Conservation (phyloP, 495 filamentous ascomycete species). For the Durotheca rogersii region DNA sequence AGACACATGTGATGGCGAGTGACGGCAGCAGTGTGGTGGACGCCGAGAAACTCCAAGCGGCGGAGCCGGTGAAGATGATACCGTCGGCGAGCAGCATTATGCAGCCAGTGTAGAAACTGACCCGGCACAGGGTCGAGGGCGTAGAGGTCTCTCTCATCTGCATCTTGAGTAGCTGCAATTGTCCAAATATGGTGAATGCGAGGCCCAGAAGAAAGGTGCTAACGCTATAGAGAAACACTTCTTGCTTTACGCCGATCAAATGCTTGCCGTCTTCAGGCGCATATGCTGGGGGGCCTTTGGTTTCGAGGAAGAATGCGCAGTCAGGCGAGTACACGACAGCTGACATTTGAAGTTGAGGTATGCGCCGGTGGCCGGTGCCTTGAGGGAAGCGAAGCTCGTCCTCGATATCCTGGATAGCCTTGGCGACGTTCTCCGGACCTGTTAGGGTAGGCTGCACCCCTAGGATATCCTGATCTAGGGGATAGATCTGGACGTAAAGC, state of each 20-base stretch:
- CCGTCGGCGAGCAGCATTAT: conserved; percentile 88
- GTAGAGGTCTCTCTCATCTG: conserved; percentile 93
- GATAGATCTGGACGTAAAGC: conserved; percentile 82
- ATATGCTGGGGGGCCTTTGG: conserved; percentile 75
- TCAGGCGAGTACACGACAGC: conserved; percentile 90
- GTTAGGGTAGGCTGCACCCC: conserved; percentile 29
- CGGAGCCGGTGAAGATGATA: conserved; percentile 59
- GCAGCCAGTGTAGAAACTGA: conserved; percentile 84
- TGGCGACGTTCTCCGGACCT: conserved; percentile 36
- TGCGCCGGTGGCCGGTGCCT: conserved; percentile 67
- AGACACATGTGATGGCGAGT: conserved; percentile 71
- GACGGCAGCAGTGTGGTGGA: conserved; percentile 66
- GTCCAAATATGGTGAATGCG: conserved; percentile 61
- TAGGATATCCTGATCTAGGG: conserved; percentile 49
- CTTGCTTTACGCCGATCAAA: conserved; percentile 74
- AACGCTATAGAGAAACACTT: conserved; percentile 66
- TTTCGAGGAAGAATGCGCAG: conserved; percentile 88
- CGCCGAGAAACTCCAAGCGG: conserved; percentile 63
- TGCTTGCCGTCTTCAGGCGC: conserved; percentile 64
- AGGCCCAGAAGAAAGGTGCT: conserved; percentile 68
- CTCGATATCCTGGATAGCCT: conserved; percentile 68
- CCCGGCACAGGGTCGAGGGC: conserved; percentile 86
- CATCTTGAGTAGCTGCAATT: conserved; percentile 72
- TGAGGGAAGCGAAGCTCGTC: conserved; percentile 81
- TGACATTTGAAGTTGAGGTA: conserved; percentile 76